phyloP scores from a whole-genome alignment of 2,329 filamentous ascomycete species.

The Gyromitra esculenta region DNA sequence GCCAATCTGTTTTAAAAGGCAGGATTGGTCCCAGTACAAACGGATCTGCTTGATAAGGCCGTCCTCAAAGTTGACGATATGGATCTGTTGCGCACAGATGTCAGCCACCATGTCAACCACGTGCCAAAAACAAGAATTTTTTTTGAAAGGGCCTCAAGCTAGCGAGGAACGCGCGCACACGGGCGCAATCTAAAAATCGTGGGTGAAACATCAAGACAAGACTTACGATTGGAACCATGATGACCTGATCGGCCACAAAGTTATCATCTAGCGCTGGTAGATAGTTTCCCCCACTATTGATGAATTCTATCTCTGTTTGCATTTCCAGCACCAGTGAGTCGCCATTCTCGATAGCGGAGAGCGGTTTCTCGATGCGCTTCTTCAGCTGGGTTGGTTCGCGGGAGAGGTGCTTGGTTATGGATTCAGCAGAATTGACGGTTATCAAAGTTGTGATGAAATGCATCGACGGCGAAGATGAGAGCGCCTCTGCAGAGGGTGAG shows the following conservation, averaged over 20 bases:
- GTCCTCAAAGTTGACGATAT: slow-evolving; percentile 86
- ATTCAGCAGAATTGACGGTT: slow-evolving; percentile 73
- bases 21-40: slow-evolving; percentile 93
- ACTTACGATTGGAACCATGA: slow-evolving; percentile 82
- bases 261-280: slow-evolving; percentile 92
- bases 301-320: slow-evolving; percentile 84
- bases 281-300: slow-evolving; percentile 82
- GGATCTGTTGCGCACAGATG: slow-evolving; percentile 68
- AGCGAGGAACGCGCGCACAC: slow-evolving; percentile 29
- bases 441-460: slow-evolving; percentile 93
- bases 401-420: slow-evolving; percentile 82
- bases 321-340: slow-evolving; percentile 78
- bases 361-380: slow-evolving; percentile 81
- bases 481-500: slow-evolving; percentile 70
- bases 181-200: slow-evolving; percentile 10
- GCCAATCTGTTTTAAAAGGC: slow-evolving; percentile 90
- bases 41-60: slow-evolving; percentile 87
- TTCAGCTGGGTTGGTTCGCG: slow-evolving; percentile 75
- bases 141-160: slow-evolving; percentile 21
- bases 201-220: slow-evolving; percentile 3
- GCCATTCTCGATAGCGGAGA: slow-evolving; percentile 77
- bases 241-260: slow-evolving; percentile 83
- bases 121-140: slow-evolving; percentile 21
- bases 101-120: slow-evolving; percentile 38
- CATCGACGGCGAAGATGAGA: slow-evolving; percentile 74